Evolutionary conservation across 768 basidiomycete species (phyloP), one percentile per base, ranked within the genome.

Genomic region (Scleroderma bovista): DNA sequence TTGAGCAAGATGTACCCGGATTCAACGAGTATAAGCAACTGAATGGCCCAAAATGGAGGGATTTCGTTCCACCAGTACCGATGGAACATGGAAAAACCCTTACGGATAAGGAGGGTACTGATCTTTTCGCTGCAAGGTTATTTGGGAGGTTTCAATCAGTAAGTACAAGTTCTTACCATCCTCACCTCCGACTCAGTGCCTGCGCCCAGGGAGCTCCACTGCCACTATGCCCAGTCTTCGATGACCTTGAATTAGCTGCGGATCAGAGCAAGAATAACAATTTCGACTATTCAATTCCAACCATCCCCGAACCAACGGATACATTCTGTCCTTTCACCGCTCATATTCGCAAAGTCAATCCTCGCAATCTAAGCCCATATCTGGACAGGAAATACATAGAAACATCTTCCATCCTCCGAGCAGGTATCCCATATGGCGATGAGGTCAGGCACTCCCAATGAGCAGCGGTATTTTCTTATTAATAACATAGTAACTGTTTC

Each of bases 81-180:
- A 20, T 45, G 41, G 51, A 26, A 17, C 26, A 20, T 48, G 13
- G 29, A 1, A 48, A 45, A 17, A 23, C 69, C 1, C 57, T 78
- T 42, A 66, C 67, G 1, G 51, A 51, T 8, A 56, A 69, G 45
- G 62, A 77, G 50, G 75, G 77, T 16, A 71, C 71, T 37, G 76
- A 74, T 17, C 67, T 79, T n/a, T 66, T 75, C 16, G 78, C 77
- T 36, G 78, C 78, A 16, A 69, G 78, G 46, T 64, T 80, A 52
- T 67, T 79, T 20, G 79, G 79, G 12, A 67, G 79, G 17, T 80
- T 77, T 78, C 78, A 76, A 71, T 77, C 75, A 43, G 75, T 76
- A 74, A 57, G 37, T 70, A 57, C 29, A 17, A 15, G 24, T 16
- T 20, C 39, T 7, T 17, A 47, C 11, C 23, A 9, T 2, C 33